A percentile compares a stretch with the other conserved stretches of the same genome.
Conservation (phyloP, 495 filamentous ascomycete genomes). For the Lophiostoma macrostomum region DNA sequence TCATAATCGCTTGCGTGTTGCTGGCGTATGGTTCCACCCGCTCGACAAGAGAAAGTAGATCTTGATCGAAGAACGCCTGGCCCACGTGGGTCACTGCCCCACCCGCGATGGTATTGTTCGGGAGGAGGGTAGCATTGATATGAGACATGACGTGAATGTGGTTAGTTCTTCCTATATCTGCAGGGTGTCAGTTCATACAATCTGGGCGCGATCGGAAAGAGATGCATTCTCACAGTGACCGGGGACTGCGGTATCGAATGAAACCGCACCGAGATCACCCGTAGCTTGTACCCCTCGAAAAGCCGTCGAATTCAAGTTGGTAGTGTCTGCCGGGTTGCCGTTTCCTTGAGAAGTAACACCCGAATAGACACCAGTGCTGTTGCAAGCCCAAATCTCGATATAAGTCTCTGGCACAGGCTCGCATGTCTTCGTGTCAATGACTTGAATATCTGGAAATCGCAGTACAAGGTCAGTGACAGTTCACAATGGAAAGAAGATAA, state of each 20-base stretch:
- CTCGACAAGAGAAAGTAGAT: slow-evolving; percentile 54
- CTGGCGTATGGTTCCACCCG: slow-evolving; percentile 52
- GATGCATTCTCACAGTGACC: slow-evolving; percentile 47
- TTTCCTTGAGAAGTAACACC: slow-evolving; percentile 24
- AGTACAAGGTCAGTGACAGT: slow-evolving; percentile 48
- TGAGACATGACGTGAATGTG: slow-evolving; percentile 42
- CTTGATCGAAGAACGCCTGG: slow-evolving; percentile 65
- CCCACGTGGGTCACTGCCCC: slow-evolving; percentile 55
- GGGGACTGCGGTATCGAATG: slow-evolving; percentile 53
- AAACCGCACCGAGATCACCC: slow-evolving; percentile 49
- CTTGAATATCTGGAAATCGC: slow-evolving; percentile 44
- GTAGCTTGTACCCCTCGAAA: slow-evolving; percentile 52
- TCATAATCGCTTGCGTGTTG: slow-evolving; percentile 53
- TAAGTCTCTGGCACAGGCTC: slow-evolving; percentile 51
- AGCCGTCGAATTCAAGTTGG: too few species aligned
- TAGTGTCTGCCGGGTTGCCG: slow-evolving; percentile 30
- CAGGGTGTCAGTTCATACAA: background rate
- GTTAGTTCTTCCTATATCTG: slow-evolving; percentile 48
- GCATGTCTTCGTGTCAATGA: slow-evolving; percentile 59
- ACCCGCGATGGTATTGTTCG: slow-evolving; percentile 52
- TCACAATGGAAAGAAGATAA: too few species aligned
- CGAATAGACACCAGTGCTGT: too few species aligned
- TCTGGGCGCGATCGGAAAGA: background rate
- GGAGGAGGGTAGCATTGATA: slow-evolving; percentile 42
- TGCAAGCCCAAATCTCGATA: slow-evolving; percentile 51